These are phyloP conservation scores for Citrus hindsii DNA, from an alignment of 345 rosid species.

Conservation along the genomic window DNA sequence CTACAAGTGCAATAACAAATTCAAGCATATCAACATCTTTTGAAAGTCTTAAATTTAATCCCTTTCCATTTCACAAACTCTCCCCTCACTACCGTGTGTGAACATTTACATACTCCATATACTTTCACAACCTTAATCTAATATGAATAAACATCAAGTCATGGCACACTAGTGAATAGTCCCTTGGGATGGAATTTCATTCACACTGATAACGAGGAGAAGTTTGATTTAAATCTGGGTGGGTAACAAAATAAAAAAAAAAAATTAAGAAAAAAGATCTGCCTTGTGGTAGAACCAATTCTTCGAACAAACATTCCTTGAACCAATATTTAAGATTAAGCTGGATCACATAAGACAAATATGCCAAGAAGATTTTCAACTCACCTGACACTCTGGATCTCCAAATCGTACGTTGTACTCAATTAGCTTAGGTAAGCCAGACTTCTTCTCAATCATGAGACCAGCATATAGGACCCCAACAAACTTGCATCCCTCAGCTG, in stretches of 20 bases:
- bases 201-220: background rate
- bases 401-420: conserved; percentile 98
- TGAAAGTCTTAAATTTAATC: background rate
- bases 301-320: background rate
- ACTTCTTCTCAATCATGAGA: conserved; percentile 88
- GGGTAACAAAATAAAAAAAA: background rate
- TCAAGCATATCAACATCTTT: background rate
- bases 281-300: background rate
- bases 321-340: background rate
- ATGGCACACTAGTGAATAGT: background rate
- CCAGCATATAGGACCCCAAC: conserved; percentile 91
- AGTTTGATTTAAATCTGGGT: background rate
- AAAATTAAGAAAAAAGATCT: background rate
- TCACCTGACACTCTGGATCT: conserved; percentile 97
- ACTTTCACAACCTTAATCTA: background rate
- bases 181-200: background rate
- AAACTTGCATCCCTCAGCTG: conserved; percentile 89
- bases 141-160: background rate
- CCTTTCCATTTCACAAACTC: background rate
- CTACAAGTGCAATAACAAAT: background rate
- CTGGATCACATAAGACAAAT: background rate
- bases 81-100: background rate
- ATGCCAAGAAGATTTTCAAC: background rate
- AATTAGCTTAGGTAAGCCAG: conserved; percentile 92
- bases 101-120: background rate